Percentiles rank a stretch among this genome's conserved stretches.
phyloP scores from a whole-genome alignment of 768 basidiomycete species.

The Leccinum subtestaceum region DNA sequence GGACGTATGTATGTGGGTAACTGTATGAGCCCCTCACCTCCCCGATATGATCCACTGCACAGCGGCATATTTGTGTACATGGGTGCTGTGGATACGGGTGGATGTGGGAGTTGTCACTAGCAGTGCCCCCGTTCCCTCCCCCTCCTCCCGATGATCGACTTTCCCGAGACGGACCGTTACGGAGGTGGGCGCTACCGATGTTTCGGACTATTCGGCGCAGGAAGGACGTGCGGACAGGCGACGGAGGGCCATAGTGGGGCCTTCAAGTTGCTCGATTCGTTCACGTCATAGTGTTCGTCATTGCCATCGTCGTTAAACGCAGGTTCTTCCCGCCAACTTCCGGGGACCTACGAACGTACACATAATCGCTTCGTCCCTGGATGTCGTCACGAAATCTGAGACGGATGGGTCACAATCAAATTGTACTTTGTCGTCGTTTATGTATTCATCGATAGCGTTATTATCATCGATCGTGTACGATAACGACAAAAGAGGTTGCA shows the following conservation, averaged over 20 bases:
- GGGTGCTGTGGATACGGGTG: background rate
- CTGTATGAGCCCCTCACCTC: background rate
- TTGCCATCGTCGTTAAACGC: background rate
- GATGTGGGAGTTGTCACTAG: background rate
- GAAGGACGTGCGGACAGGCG: constrained; percentile 6
- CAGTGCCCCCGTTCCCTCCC: background rate
- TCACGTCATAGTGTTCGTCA: background rate
- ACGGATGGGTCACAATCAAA: background rate
- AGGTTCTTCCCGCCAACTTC: background rate
- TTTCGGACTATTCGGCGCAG: background rate
- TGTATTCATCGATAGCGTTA: background rate
- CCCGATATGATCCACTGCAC: background rate
- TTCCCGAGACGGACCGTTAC: background rate
- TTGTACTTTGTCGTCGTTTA: background rate
- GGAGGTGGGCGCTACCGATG: background rate
- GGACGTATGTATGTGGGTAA: too few species aligned
- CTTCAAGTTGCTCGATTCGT: background rate
- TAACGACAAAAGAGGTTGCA: background rate
- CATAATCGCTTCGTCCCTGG: background rate
- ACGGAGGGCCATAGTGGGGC: constrained; percentile 6
- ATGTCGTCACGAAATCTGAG: background rate
- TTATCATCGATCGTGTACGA: background rate
- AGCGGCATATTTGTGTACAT: background rate
- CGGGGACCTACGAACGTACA: background rate
- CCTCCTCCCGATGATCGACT: constrained; percentile 4